These are phyloP conservation scores for Nyctanthes arbortristis DNA, from an alignment of 257 asterid genomes.

Conservation along the genomic window DNA sequence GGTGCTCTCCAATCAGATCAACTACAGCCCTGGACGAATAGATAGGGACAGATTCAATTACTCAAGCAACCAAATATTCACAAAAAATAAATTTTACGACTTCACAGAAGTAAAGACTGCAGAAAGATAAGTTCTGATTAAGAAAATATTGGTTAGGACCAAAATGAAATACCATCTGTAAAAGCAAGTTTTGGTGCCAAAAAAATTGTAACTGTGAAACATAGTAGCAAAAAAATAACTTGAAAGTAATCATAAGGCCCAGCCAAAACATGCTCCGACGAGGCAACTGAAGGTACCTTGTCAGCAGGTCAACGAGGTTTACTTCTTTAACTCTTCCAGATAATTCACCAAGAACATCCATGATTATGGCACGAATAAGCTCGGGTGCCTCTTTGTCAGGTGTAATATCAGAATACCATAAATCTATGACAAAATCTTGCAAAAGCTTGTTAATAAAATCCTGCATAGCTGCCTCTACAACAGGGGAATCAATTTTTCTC, in stretches of 20 bases:
- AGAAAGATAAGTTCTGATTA: neutral
- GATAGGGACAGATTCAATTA: slow-evolving; percentile 16
- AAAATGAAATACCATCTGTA: too few relatives aligned
- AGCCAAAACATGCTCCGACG: neutral
- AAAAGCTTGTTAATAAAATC: slow-evolving; percentile 71
- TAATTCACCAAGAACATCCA: slow-evolving; percentile 95
- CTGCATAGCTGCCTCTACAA: slow-evolving; percentile 84
- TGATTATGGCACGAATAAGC: slow-evolving; percentile 61
- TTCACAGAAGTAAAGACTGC: neutral
- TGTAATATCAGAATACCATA: slow-evolving; percentile 93
- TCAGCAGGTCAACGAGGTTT: slow-evolving; percentile 89
- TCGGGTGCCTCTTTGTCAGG: slow-evolving; percentile 92
- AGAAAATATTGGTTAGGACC: neutral
- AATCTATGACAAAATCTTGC: slow-evolving; percentile 83
- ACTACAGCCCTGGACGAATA: slow-evolving; percentile 70
- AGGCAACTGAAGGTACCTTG: slow-evolving; percentile 52
- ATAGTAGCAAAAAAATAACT: neutral
- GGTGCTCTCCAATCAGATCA: slow-evolving; percentile 83
- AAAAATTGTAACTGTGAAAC: slow-evolving; percentile 4
- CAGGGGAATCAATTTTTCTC: slow-evolving; percentile 82
- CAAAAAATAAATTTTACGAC: slow-evolving; percentile 12
- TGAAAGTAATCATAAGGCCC: neutral
- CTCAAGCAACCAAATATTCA: slow-evolving; percentile 12
- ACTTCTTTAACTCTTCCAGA: slow-evolving; percentile 77
- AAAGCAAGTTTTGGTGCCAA: slow-evolving; percentile 3